phyloP scores from a whole-genome alignment of 1,284 basidiomycete species.

The Ustilago curta region DNA sequence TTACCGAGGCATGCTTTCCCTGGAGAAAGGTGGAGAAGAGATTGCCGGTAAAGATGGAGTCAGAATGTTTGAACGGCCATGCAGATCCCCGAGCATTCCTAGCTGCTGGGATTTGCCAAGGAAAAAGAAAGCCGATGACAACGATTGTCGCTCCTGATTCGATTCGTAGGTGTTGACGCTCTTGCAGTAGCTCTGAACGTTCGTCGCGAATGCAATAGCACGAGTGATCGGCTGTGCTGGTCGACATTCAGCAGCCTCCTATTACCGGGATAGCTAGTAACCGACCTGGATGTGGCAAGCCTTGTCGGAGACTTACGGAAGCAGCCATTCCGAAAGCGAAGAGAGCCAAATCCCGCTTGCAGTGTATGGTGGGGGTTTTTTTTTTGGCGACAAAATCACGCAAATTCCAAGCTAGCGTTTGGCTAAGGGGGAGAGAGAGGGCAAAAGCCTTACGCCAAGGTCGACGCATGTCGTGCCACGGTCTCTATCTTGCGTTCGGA shows the following conservation, averaged over 20 bases:
- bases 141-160: not conserved
- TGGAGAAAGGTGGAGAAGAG: too few species aligned
- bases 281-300: not conserved
- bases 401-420: not conserved
- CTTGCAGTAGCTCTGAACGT: too few species aligned
- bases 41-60: too few species aligned
- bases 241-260: not conserved
- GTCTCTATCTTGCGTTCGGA: constrained; percentile 2
- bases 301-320: constrained; percentile 6
- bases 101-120: too few species aligned
- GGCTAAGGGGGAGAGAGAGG: too few species aligned
- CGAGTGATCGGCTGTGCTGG: too few species aligned
- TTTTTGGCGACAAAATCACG: too few species aligned
- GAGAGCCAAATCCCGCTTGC: not conserved
- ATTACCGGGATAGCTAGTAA: not conserved
- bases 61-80: too few species aligned
- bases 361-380: not conserved
- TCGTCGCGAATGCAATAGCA: too few species aligned
- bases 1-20: too few species aligned
- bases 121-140: too few species aligned
- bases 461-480: not conserved
- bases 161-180: not conserved
- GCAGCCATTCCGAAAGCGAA: not conserved
- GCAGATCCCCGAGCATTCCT: too few species aligned
- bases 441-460: not conserved